These are phyloP conservation scores for Pulveroboletus frians DNA, from an alignment of 768 basidiomycete species.

Conservation along the genomic window DNA sequence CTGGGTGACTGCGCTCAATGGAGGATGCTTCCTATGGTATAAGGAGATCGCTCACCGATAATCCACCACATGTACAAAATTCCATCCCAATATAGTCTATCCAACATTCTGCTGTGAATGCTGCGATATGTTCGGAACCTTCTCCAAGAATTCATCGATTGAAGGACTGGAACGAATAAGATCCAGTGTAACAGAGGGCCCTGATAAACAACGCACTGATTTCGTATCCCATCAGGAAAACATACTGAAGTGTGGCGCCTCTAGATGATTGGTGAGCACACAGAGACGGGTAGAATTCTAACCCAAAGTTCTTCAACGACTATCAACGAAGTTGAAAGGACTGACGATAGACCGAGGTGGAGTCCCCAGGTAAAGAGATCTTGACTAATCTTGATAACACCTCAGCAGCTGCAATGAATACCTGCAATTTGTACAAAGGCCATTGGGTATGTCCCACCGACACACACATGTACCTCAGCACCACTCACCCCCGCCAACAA, in stretches of 20 bases:
- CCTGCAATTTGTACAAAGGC: background rate
- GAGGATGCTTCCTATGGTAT: background rate
- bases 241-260: constrained; percentile 7
- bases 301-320: background rate
- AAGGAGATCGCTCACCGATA: constrained; percentile 11
- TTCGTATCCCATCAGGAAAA: constrained; percentile 16
- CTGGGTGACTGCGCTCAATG: constrained; percentile 1
- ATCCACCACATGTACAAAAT: constrained; percentile 22
- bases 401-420: constrained; percentile 10
- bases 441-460: background rate
- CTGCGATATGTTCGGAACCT: constrained; percentile 20
- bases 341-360: constrained; percentile 17
- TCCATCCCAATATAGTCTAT: constrained; percentile 24
- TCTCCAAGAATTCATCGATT: constrained; percentile 21
- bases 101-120: constrained; percentile 12
- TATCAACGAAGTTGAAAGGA: background rate
- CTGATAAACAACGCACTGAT: constrained; percentile 11
- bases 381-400: constrained; percentile 1
- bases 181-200: background rate
- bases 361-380: constrained; percentile 14
- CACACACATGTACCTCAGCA: background rate
- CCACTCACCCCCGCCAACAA: constrained; percentile 13
- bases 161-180: constrained; percentile 14
- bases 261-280: constrained; percentile 14
- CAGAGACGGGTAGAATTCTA: constrained; percentile 14